phyloP scores from a whole-genome alignment of 2,329 filamentous ascomycete genomes.

The Aureobasidium sp. region DNA sequence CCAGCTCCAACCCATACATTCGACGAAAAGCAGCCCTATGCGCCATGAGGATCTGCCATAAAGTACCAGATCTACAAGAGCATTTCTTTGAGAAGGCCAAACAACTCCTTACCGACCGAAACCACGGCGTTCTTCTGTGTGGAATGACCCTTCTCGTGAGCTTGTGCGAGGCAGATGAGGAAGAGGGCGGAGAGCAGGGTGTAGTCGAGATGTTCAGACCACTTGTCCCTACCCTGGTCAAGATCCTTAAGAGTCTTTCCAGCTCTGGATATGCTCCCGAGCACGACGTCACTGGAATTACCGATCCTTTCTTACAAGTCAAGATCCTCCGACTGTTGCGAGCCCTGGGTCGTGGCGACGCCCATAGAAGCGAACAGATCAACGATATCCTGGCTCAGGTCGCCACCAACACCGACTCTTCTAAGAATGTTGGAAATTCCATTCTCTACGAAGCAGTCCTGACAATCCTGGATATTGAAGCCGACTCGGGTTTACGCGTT shows the following conservation, averaged over 20 bases:
- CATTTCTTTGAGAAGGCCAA: constrained; percentile 95
- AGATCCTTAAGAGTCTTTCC: constrained; percentile 83
- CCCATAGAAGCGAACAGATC: constrained; percentile 87
- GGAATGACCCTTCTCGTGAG: constrained; percentile 86
- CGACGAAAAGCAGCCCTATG: constrained; percentile 95
- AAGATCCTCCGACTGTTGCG: constrained; percentile 85
- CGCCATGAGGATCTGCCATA: constrained; percentile 97
- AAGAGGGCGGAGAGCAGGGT: constrained; percentile 80
- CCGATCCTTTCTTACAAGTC: constrained; percentile 94
- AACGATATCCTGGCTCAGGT: constrained; percentile 92
- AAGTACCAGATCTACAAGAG: constrained; percentile 94
- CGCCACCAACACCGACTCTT: constrained; percentile 94
- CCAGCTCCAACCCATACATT: constrained; percentile 97
- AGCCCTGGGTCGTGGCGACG: constrained; percentile 79
- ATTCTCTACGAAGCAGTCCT: constrained; percentile 96
- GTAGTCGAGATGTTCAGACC: constrained; percentile 87
- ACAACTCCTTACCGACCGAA: constrained; percentile 79
- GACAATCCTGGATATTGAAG: constrained; percentile 96
- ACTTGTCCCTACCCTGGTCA: constrained; percentile 76
- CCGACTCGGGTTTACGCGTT: constrained; percentile 87
- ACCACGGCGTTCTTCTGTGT: constrained; percentile 90
- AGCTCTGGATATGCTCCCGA: constrained; percentile 96
- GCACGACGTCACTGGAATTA: constrained; percentile 96
- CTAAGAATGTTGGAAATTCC: constrained; percentile 97
- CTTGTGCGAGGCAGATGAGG: constrained; percentile 90